Base-by-base conservation (phyloP, 139 green algal species). In the Coelastrella sp. region DNA sequence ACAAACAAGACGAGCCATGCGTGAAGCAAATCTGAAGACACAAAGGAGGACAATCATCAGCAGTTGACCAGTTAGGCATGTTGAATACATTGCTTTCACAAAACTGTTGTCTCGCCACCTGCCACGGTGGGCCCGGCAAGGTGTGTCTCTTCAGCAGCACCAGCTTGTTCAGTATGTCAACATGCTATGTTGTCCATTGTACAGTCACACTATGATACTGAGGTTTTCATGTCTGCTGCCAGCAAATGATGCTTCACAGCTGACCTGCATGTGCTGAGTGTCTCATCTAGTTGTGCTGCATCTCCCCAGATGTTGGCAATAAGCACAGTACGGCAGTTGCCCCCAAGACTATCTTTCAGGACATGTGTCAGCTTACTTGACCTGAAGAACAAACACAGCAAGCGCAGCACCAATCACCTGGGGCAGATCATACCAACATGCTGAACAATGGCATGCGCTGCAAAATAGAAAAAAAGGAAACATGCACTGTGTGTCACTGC, bases 221-320 rank as follows among this genome's bases (percentile, higher is more conserved):
- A n/a, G n/a, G n/a, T n/a, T n/a, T n/a, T n/a, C n/a, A n/a, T n/a
- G n/a, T n/a, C n/a, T n/a, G n/a, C n/a, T n/a, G n/a, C n/a, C 13
- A 57, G 2, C 2, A 2, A 57, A 11, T 57, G 48, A 11, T 57
- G 2, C 48, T 15, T 23, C 48, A 57, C 48, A 15, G 17, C 48
- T 57, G 13, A 96, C 64, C 91, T 90, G 87, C 91, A 95, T 7
- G 93, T 96, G 59, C 90, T 93, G 30, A 97, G 72, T 19, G 91
- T 95, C 82, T 97, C 94, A 57, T 92, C 89, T 37, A 92, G 85
- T 78, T 95, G 89, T 37, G 67, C 69, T 0, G 87, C 43, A 38
- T 96, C 93, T 0, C 87, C 83, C 92, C 92, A 95, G 59, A 94
- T 78, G 53, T 93, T 95, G 81, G 93, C 93, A 3, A 96, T 78